Conservation (phyloP, 148 eudicot species). For the Beta vulgaris region DNA sequence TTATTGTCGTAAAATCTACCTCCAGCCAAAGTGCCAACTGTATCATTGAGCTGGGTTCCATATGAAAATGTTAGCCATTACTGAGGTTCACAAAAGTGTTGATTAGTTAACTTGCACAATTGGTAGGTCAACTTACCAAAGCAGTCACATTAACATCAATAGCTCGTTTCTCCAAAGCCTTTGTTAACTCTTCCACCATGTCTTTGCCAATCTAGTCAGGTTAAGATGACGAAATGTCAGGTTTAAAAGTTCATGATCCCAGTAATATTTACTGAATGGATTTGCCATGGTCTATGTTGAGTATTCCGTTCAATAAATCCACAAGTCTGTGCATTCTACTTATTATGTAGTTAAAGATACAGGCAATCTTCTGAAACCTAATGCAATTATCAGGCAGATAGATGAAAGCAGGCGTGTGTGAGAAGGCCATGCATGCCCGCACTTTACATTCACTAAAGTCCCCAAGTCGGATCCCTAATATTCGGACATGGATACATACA, state of each 20-base stretch:
- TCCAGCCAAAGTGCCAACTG: conserved; percentile 70
- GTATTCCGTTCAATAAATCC: neutral
- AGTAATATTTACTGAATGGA: neutral
- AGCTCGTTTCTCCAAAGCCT: conserved; percentile 29
- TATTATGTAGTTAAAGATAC: neutral
- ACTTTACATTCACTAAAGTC: neutral
- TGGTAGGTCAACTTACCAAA: conserved; percentile 32
- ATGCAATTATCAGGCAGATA: neutral
- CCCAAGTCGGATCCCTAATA: too few relatives aligned
- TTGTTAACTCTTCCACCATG: conserved; percentile 36
- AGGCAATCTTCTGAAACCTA: neutral
- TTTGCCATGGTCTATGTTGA: neutral
- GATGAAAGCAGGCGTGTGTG: neutral
- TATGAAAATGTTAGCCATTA: conserved; percentile 18
- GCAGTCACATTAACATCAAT: conserved; percentile 40
- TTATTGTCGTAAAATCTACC: conserved; percentile 65
- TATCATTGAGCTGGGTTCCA: conserved; percentile 60
- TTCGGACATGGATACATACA: too few relatives aligned
- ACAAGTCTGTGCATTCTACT: neutral
- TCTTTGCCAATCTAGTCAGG: conserved; percentile 37
- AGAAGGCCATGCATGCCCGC: neutral
- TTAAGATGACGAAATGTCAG: conserved; percentile 6
- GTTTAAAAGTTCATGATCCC: neutral
- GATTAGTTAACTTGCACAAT: neutral
- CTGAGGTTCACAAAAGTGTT: neutral